A percentile compares a stretch with the other conserved stretches of the same genome.
Conservation (phyloP, 1,139 yeast species). For the Candida labiduridarum region DNA sequence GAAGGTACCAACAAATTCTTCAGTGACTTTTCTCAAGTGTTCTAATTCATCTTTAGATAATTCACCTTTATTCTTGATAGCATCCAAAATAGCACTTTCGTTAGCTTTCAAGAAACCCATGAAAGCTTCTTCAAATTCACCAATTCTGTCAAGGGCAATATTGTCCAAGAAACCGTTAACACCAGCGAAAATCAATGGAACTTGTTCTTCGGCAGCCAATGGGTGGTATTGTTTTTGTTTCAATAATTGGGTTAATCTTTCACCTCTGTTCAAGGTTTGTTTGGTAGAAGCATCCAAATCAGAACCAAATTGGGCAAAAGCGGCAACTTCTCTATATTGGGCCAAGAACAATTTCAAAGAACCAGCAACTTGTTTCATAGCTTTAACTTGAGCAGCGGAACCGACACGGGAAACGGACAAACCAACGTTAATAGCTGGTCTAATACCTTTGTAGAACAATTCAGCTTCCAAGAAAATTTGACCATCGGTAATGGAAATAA, state of each 20-base stretch:
- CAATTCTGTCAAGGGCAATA: slow-evolving; percentile 83
- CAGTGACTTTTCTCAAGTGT: slow-evolving; percentile 87
- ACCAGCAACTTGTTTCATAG: slow-evolving; percentile 99
- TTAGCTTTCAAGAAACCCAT: slow-evolving; percentile 87
- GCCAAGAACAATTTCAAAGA: slow-evolving; percentile 99
- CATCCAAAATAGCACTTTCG: slow-evolving; percentile 79
- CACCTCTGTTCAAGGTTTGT: slow-evolving; percentile 99
- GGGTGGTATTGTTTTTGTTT: slow-evolving; percentile 98
- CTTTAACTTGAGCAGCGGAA: slow-evolving; percentile 99
- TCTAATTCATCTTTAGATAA: slow-evolving; percentile 85
- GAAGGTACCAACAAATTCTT: slow-evolving; percentile 89
- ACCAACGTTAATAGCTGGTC: slow-evolving; percentile 99
- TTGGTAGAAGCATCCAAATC: slow-evolving; percentile 99
- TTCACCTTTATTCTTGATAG: slow-evolving; percentile 89
- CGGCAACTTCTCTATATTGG: slow-evolving; percentile 99
- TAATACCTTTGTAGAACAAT: slow-evolving; percentile 99
- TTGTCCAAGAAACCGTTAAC: slow-evolving; percentile 98
- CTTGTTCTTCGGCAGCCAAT: slow-evolving; percentile 98
- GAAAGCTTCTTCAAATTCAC: slow-evolving; percentile 92
- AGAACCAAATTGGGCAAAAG: slow-evolving; percentile 99
- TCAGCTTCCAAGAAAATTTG: slow-evolving; percentile 99
- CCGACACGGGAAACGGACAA: slow-evolving; percentile 99
- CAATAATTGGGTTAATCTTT: slow-evolving; percentile 98
- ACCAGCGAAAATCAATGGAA: slow-evolving; percentile 98
- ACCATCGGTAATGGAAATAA: slow-evolving; percentile 96